Base-by-base conservation (phyloP, 768 basidiomycete species). In the Amanita phalloides region DNA sequence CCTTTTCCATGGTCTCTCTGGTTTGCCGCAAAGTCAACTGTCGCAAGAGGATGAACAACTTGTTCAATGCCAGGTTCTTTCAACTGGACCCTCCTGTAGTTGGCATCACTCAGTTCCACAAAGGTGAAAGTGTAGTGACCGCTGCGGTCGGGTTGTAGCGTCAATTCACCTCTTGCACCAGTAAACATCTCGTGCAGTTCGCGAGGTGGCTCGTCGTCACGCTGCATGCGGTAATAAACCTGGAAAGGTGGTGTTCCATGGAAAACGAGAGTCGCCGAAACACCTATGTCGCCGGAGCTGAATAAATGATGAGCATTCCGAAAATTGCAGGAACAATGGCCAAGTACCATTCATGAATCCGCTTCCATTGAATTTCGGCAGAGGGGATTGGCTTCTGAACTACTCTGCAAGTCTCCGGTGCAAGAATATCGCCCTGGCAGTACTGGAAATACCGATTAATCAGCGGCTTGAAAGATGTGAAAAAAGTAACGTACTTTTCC, bases 241-340 rank as follows among this genome's bases (percentile, higher is more conserved):
- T 77, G 75, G 77, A 96, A 97, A 5, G 94, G 94, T 25, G 93
- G 84, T 3, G 84, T 85, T 13, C 94, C 95, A 46, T 84, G 86
- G 45, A 98, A 74, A 53, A 93, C 77, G 46, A 96, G 78, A 3
- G 86, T 82, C 2, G 89, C 92, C 10, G 84, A 84, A 44, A 95
- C 89, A 6, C 95, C 94, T 14, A 88, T 92, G 59, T 96, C 94
- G 1, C 90, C 87, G 45, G 90, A 90, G 63, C 88, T 91, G 56
- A 32, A 36, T 38, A 47, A 5, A 25, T 38, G 53, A 45, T 49
- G 42, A 55, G 21, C 38, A 38, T 33, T 45, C 28, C 20, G 28
- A 14, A 3, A 10, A n/a, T 35, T 43, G 47, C 3, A 52, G 32
- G 48, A 5, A 9, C 28, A 38, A 33, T 7, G 21, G 10, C 7